Base-by-base conservation (phyloP, 257 asterid genomes). In the Fraxinus pennsylvanica region DNA sequence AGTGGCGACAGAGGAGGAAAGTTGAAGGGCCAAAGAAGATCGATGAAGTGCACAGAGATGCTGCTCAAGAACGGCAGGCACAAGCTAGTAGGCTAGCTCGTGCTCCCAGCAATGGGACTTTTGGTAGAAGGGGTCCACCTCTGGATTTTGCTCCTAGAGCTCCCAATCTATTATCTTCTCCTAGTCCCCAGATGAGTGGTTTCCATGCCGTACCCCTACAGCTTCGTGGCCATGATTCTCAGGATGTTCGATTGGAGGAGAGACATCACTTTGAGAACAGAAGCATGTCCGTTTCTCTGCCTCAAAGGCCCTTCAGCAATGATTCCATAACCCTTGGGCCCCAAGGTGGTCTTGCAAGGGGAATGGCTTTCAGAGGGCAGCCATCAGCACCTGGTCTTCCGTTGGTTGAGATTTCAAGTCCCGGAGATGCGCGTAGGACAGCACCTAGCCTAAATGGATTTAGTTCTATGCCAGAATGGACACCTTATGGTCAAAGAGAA, bases 1-100 rank as follows among this genome's bases (percentile, higher is more conserved):
- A 89, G 85, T 96, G 99, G 99, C 98, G 90, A 89, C 98, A 92
- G 82, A 84, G 99, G 81, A 90, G 98, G 87, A 96, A 96, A 84
- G 93, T 96, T 33, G 99, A 96, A 78, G 98, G 97, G 73, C 98
- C 99, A 0, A 96, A 96, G 83, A 96, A 92, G 92, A 96, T 96
- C n/a, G 97, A 96, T 68, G 97, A 96, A 39, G 97, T 93, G 68
- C 97, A 93, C 82, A 87, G 97, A 84, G 98, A 93, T 81, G 98
- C 98, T 57, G 98, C 96, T 6, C 99, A 96, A 85, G 99, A 96
- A 82, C 84, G 98, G 72, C 97, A 91, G 50, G 94, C 93, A 21
- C 98, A 93, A 76, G 38, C 96, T 77, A 84, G 89, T 75, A 84
- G 97, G 80, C 74, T 89, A 30, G 82, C 91, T 74, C 98, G 98